Evolutionary conservation across 495 filamentous ascomycete genomes (phyloP).

Genomic region (Pyronema omphalodes): DNA sequence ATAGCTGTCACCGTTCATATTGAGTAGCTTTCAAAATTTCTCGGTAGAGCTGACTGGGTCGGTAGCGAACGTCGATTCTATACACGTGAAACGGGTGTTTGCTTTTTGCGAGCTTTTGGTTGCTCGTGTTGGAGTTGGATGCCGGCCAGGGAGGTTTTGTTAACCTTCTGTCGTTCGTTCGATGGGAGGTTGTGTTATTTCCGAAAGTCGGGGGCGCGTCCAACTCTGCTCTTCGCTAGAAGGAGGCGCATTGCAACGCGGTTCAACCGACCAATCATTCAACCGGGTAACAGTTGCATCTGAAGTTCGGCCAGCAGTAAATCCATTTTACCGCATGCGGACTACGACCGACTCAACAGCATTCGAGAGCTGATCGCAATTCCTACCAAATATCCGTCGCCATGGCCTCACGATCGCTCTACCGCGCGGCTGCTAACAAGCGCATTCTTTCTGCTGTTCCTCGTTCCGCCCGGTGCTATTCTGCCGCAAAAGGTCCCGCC

Average conservation of each 20-base stretch:
- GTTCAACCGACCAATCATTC: not conserved
- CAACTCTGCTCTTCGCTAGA: too few relatives aligned
- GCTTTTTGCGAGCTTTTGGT: not conserved
- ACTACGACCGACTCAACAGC: not conserved
- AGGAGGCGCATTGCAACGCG: too few relatives aligned
- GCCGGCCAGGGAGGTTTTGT: too few relatives aligned
- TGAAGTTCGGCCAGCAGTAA: too few relatives aligned
- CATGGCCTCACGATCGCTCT: conserved; percentile 20
- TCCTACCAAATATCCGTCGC: not conserved
- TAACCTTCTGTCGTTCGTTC: too few relatives aligned
- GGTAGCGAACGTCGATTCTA: not conserved
- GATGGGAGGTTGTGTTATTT: too few relatives aligned
- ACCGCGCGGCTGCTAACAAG: conserved; percentile 2
- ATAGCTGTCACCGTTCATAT: conserved; percentile 24
- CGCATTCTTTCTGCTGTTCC: conserved; percentile 9
- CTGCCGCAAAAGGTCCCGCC: conserved; percentile 2
- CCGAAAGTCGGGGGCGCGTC: too few relatives aligned
- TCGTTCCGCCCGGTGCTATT: conserved; percentile 11
- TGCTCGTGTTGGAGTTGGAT: too few relatives aligned
- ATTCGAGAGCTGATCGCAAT: not conserved
- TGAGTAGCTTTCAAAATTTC: conserved; percentile 1
- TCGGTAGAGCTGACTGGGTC: not conserved
- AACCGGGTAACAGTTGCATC: not conserved
- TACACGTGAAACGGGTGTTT: not conserved
- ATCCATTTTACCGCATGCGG: too few relatives aligned